phyloP scores from a whole-genome alignment of 1,284 basidiomycete genomes.

The Wolfiporia cocos region DNA sequence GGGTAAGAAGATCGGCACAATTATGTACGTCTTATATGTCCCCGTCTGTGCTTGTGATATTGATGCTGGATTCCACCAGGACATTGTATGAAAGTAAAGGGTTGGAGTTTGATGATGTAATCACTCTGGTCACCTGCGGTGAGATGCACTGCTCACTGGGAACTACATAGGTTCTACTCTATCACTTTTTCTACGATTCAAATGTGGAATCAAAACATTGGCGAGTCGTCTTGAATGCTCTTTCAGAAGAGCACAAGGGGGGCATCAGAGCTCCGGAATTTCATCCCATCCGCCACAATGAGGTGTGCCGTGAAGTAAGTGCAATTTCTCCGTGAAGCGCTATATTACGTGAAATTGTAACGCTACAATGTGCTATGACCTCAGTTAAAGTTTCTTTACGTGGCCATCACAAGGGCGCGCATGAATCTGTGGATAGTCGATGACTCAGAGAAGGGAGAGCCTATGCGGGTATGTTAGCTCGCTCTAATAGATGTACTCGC shows the following conservation, averaged over 20 bases:
- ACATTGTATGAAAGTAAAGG: constrained; percentile 74
- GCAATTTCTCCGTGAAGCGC: too few relatives aligned
- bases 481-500: too few relatives aligned
- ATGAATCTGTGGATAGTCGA: constrained; percentile 67
- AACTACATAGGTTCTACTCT: constrained; percentile 55
- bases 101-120: constrained; percentile 65
- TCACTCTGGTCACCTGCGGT: not conserved
- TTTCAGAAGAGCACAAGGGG: too few relatives aligned
- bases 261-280: constrained; percentile 43
- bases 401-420: constrained; percentile 63
- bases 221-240: constrained; percentile 50
- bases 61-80: too few relatives aligned
- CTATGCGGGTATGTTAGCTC: constrained; percentile 66
- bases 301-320: constrained; percentile 52
- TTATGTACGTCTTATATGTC: constrained; percentile 61
- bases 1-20: constrained; percentile 54
- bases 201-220: constrained; percentile 43
- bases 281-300: constrained; percentile 45
- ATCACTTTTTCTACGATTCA: constrained; percentile 69
- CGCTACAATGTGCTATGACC: not conserved
- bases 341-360: not conserved
- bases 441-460: constrained; percentile 45
- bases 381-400: constrained; percentile 63
- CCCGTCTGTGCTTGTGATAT: too few relatives aligned
- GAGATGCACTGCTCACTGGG: not conserved